These are phyloP conservation scores for Solanum pennellii DNA, from an alignment of 257 asterid genomes.

Conservation along the genomic window DNA sequence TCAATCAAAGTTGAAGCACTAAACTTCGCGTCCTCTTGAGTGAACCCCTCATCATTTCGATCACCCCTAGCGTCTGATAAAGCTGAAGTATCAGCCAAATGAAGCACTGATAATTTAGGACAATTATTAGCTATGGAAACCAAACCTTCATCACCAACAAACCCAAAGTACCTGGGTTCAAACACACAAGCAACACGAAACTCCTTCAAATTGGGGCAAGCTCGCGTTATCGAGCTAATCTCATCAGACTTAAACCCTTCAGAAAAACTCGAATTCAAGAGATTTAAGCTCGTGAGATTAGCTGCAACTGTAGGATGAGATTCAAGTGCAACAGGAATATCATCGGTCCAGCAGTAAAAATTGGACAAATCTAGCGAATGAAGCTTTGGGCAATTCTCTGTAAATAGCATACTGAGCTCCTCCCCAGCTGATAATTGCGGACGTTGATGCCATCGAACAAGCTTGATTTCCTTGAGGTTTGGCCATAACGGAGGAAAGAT, in stretches of 20 bases:
- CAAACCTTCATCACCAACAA: conserved; percentile 63
- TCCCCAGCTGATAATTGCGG: conserved; percentile 62
- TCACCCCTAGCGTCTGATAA: conserved; percentile 39
- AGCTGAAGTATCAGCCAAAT: conserved; percentile 66
- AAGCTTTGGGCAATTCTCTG: conserved; percentile 11
- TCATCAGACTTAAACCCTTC: conserved; percentile 76
- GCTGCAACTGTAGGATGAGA: conserved; percentile 28
- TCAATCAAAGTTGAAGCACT: conserved; percentile 56
- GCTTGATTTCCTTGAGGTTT: conserved; percentile 33
- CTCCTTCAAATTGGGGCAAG: conserved; percentile 53
- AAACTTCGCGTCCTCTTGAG: conserved; percentile 50
- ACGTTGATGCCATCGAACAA: conserved; percentile 89
- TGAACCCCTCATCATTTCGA: conserved; percentile 37
- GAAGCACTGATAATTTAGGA: conserved; percentile 49
- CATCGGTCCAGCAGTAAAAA: conserved; percentile 93
- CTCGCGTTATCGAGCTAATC: conserved; percentile 40
- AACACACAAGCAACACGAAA: conserved; percentile 61
- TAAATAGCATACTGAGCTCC: conserved; percentile 42
- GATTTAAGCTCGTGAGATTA: conserved; percentile 37
- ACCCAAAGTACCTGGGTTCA: conserved; percentile 72
- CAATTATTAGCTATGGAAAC: conserved; percentile 50
- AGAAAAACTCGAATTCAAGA: conserved; percentile 61
- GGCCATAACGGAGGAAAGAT: conserved; percentile 47
- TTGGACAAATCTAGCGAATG: conserved; percentile 43
- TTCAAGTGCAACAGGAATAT: conserved; percentile 48